These are phyloP conservation scores for Chlorophyllum brunneum DNA, from an alignment of 768 basidiomycete genomes.

Conservation along the genomic window DNA sequence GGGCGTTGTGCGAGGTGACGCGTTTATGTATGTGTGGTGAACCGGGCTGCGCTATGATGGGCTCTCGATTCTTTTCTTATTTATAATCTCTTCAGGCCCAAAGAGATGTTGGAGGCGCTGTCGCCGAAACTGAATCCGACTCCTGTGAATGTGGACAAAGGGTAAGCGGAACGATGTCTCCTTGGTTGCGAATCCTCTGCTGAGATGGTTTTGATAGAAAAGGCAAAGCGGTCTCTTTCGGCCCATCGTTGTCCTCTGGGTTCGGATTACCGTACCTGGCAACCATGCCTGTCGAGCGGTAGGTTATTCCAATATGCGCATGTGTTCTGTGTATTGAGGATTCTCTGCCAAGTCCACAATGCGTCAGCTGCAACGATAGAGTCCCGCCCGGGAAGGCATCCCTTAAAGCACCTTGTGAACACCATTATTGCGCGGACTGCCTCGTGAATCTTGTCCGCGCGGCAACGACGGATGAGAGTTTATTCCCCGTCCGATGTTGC, in stretches of 20 bases:
- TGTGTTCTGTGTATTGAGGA: too few species aligned
- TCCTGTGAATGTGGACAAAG: not conserved
- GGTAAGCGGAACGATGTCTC: not conserved
- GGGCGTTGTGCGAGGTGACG: not conserved
- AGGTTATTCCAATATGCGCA: not conserved
- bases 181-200: not conserved
- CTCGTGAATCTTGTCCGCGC: constrained; percentile 17
- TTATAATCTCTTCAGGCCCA: not conserved
- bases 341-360: constrained; percentile 6
- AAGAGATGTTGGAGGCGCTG: constrained; percentile 1
- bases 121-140: constrained; percentile 5
- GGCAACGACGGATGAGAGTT: constrained; percentile 17
- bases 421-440: constrained; percentile 19
- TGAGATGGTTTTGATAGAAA: not conserved
- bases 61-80: not conserved
- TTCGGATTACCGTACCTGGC: not conserved
- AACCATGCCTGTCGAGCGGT: not conserved
- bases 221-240: not conserved
- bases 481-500: constrained; percentile 21
- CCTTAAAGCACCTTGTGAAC: constrained; percentile 15
- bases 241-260: not conserved
- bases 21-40: not conserved
- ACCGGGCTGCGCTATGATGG: not conserved
- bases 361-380: constrained; percentile 17
- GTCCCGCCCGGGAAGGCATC: constrained; percentile 1